Conservation (phyloP, 2,329 filamentous ascomycete genomes). For the Colletotrichum limetticola region DNA sequence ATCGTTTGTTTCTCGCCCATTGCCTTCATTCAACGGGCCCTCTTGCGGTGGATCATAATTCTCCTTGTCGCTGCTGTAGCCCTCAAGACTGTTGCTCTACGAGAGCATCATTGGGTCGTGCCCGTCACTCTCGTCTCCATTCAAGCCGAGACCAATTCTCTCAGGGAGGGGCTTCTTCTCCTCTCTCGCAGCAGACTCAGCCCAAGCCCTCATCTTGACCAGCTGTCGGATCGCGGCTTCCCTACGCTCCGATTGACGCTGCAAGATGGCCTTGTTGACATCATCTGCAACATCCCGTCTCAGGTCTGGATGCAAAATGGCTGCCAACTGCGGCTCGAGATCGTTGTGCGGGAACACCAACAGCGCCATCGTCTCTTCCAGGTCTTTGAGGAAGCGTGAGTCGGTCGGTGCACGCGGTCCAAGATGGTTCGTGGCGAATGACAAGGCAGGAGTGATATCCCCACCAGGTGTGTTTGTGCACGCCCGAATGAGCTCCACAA, state of each 20-base stretch:
- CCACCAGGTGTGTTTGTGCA: slow-evolving; percentile 74
- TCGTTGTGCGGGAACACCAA: slow-evolving; percentile 88
- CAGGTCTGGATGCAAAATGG: slow-evolving; percentile 81
- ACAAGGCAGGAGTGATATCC: slow-evolving; percentile 82
- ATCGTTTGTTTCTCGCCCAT: neutral
- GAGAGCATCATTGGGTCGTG: slow-evolving; percentile 35
- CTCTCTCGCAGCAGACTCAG: slow-evolving; percentile 71
- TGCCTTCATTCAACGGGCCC: neutral
- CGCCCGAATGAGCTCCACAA: slow-evolving; percentile 90
- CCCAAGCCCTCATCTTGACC: slow-evolving; percentile 86
- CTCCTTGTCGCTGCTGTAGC: neutral
- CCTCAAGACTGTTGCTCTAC: slow-evolving; percentile 11
- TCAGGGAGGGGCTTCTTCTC: slow-evolving; percentile 54
- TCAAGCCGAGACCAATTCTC: slow-evolving; percentile 51
- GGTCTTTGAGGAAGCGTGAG: slow-evolving; percentile 81
- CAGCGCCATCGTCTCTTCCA: slow-evolving; percentile 93
- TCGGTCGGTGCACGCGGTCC: slow-evolving; percentile 88
- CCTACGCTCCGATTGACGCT: slow-evolving; percentile 75
- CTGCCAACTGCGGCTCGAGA: slow-evolving; percentile 79
- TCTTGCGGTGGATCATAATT: neutral
- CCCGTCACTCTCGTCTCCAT: slow-evolving; percentile 40
- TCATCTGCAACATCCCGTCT: slow-evolving; percentile 84
- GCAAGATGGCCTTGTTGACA: slow-evolving; percentile 90
- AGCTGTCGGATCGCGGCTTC: slow-evolving; percentile 87
- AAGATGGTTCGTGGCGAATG: slow-evolving; percentile 88